A percentile compares a stretch with the other conserved stretches of the same genome.
phyloP scores from a whole-genome alignment of 345 rosid genomes.

The Luvunga scandens region DNA sequence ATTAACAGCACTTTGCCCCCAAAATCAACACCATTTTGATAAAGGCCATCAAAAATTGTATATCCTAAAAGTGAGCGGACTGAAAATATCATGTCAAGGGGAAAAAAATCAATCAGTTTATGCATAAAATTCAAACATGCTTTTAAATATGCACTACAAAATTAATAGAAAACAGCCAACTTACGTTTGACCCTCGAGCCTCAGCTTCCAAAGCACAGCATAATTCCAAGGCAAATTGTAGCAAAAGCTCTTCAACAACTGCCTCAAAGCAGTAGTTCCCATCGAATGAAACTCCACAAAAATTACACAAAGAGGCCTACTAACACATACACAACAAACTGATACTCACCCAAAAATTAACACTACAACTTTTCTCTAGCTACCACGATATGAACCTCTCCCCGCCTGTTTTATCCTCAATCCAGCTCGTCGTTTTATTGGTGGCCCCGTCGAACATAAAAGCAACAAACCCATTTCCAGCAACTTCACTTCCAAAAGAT shows the following conservation, averaged over 20 bases:
- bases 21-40: neutral
- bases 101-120: neutral
- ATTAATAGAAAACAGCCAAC: conserved; percentile 9
- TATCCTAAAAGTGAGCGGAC: neutral
- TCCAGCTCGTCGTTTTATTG: conserved; percentile 49
- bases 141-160: neutral
- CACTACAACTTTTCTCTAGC: conserved; percentile 33
- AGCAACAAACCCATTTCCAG: conserved; percentile 36
- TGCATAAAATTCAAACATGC: neutral
- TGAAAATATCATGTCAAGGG: neutral
- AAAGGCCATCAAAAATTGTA: neutral
- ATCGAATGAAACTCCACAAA: conserved; percentile 25
- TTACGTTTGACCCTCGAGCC: conserved; percentile 45
- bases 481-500: conserved; percentile 2
- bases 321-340: conserved; percentile 16
- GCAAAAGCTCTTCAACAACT: conserved; percentile 48
- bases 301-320: conserved; percentile 14
- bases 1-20: neutral
- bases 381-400: conserved; percentile 57
- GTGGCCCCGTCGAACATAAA: conserved; percentile 43
- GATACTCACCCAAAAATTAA: neutral
- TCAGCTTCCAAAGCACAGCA: conserved; percentile 59
- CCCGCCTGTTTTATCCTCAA: conserved; percentile 56
- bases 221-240: conserved; percentile 47
- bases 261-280: conserved; percentile 48